Evolutionary conservation across 805 yeast genomes (phyloP).

Genomic region (Saturnispora besseyi): DNA sequence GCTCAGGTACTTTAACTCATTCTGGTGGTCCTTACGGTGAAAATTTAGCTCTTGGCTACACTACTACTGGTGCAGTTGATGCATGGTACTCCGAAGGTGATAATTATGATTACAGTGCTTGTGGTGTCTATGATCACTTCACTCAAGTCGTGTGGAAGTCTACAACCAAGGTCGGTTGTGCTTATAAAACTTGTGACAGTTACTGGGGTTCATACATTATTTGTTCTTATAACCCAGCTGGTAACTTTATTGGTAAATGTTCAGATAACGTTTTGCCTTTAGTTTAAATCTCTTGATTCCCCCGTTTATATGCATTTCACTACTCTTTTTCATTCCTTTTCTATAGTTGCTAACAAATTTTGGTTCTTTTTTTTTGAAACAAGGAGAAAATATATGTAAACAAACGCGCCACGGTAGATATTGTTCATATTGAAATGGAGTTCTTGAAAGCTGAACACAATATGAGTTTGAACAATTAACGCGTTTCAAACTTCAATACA

Average conservation of each 20-base stretch:
- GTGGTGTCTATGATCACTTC: conserved; percentile 50
- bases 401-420: background rate
- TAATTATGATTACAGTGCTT: conserved; percentile 43
- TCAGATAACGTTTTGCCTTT: conserved; percentile 28
- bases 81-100: conserved; percentile 68
- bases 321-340: background rate
- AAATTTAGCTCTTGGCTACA: conserved; percentile 64
- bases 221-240: conserved; percentile 73
- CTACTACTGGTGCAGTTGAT: conserved; percentile 42
- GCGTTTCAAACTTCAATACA: too few species aligned
- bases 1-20: conserved; percentile 55
- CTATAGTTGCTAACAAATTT: background rate
- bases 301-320: background rate
- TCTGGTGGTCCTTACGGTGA: conserved; percentile 67
- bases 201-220: conserved; percentile 52
- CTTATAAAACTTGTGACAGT: conserved; percentile 37
- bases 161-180: conserved; percentile 60
- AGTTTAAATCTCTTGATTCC: conserved; percentile 4
- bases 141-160: conserved; percentile 69
- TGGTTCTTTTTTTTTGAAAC: background rate
- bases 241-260: conserved; percentile 51
- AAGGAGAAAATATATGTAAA: background rate
- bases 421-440: too few species aligned
- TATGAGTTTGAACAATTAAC: too few species aligned
- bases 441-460: too few species aligned